Evolutionary conservation across 2,329 filamentous ascomycete species (phyloP).

Genomic region (Calonectria multiphialidica): DNA sequence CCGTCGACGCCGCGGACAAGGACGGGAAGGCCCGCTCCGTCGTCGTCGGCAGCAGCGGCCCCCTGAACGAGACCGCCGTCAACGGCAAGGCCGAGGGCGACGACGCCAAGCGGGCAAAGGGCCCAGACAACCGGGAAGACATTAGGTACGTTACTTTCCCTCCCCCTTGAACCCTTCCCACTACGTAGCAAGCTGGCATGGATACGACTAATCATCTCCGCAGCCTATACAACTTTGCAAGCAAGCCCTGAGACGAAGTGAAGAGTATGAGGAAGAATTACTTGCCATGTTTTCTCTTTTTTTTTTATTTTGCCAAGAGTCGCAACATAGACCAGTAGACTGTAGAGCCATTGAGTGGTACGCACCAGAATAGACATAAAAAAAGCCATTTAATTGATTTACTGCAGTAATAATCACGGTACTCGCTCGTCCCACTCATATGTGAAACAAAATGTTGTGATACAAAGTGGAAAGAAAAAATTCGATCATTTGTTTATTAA

Average conservation of each 20-base stretch:
- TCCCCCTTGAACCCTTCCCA: neutral
- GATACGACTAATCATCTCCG: neutral
- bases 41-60: slow-evolving; percentile 11
- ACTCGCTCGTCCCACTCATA: no score
- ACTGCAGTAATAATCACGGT: no score
- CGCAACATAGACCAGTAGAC: neutral
- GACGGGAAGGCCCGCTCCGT: slow-evolving; percentile 38
- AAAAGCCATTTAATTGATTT: no score
- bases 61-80: slow-evolving; percentile 5
- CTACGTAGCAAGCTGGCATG: rapidly evolving
- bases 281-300: neutral
- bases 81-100: neutral
- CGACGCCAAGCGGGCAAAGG: neutral
- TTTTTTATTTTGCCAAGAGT: neutral
- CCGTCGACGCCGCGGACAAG: neutral
- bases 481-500: no score
- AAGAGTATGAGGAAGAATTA: neutral
- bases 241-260: neutral
- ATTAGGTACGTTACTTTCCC: slow-evolving; percentile 19
- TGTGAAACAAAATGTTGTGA: no score
- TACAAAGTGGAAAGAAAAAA: no score
- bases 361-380: no score
- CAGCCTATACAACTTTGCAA: slow-evolving; percentile 32
- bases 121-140: slow-evolving; percentile 17
- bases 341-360: no score